Percentiles rank a stretch among this genome's conserved stretches.
Conservation (phyloP, 148 eudicot species). For the Cornus florida region DNA sequence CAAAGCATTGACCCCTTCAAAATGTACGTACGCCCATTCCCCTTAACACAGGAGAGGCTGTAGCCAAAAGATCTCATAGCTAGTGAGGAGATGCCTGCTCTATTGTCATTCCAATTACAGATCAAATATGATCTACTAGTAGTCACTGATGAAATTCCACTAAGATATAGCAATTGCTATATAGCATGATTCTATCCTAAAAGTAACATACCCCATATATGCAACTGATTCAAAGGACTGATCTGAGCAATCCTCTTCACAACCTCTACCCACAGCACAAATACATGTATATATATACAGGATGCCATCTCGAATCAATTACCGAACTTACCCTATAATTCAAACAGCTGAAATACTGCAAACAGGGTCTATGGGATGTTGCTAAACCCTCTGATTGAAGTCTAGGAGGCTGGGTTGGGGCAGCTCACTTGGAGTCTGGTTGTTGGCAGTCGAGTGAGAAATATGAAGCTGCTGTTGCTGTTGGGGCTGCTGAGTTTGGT, state of each 20-base stretch:
- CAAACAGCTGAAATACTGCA: background rate
- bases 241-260: background rate
- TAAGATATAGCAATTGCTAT: background rate
- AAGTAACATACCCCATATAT: background rate
- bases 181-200: background rate
- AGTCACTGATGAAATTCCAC: background rate
- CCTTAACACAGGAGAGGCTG: background rate
- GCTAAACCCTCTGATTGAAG: conserved; percentile 54
- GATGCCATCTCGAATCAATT: background rate
- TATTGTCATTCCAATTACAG: too few relatives aligned
- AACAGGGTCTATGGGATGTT: conserved; percentile 6
- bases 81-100: background rate
- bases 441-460: conserved; percentile 34
- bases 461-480: conserved; percentile 32
- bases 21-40: too few relatives aligned
- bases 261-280: background rate
- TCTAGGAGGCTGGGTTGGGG: conserved; percentile 55
- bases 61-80: background rate
- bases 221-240: background rate
- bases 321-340: background rate
- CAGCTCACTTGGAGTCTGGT: conserved; percentile 36
- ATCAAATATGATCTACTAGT: too few relatives aligned
- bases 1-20: too few relatives aligned
- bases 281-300: background rate
- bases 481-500: conserved; percentile 37